These are phyloP conservation scores for Chlorella sp. DNA, from an alignment of 139 green algal species.

Conservation along the genomic window DNA sequence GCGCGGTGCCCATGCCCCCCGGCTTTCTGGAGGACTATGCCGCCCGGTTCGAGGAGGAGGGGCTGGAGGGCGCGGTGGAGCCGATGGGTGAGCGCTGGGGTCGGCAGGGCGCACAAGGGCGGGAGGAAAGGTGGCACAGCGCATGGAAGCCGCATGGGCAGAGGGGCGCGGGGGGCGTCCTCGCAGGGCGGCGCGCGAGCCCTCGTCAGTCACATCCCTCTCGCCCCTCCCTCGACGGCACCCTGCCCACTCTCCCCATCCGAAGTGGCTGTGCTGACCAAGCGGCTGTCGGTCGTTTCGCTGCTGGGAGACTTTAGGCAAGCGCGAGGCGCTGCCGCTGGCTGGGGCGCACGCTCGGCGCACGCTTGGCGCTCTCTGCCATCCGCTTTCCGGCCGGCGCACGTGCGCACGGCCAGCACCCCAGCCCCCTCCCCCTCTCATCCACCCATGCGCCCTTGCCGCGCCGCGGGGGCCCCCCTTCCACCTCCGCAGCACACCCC, in stretches of 20 bases:
- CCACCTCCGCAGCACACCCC: too few relatives aligned
- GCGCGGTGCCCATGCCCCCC: constrained; percentile 54
- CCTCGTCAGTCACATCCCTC: too few relatives aligned
- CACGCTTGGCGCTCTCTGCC: too few relatives aligned
- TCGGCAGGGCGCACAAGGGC: not conserved
- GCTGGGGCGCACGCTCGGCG: too few relatives aligned
- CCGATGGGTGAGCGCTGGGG: constrained; percentile 34
- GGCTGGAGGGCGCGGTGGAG: constrained; percentile 61
- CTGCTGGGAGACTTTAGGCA: constrained; percentile 75
- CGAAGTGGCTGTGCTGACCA: constrained; percentile 56
- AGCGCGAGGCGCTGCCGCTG: too few relatives aligned
- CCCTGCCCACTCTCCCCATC: too few relatives aligned
- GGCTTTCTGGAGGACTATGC: constrained; percentile 85
- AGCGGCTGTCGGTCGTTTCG: constrained; percentile 49
- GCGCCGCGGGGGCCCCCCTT: too few relatives aligned
- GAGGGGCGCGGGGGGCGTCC: not conserved
- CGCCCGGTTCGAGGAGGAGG: constrained; percentile 68
- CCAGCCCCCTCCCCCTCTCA: too few relatives aligned
- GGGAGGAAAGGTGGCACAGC: not conserved
- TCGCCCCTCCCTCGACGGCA: too few relatives aligned
- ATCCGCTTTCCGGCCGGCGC: too few relatives aligned
- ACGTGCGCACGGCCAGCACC: too few relatives aligned
- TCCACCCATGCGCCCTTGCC: too few relatives aligned
- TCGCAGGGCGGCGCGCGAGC: not conserved
- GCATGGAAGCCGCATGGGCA: not conserved